phyloP scores from a whole-genome alignment of 495 filamentous ascomycete genomes.

The Cairneyella variabilis region DNA sequence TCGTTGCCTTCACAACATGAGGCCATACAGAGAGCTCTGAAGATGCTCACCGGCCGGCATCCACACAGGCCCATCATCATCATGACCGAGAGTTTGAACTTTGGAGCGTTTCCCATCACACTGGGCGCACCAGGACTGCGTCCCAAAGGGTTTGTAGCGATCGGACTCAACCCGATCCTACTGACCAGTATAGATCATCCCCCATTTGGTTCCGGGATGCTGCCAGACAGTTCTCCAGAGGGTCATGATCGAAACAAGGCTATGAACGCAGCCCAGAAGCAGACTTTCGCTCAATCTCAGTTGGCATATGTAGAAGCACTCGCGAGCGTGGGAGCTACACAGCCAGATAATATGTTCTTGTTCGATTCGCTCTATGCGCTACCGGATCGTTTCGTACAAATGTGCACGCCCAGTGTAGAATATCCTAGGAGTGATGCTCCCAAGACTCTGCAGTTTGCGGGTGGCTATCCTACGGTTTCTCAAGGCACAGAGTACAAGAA shows the following conservation, averaged over 20 bases:
- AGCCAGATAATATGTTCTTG: too few species aligned
- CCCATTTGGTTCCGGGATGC: conserved; percentile 24
- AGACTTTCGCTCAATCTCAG: conserved; percentile 5
- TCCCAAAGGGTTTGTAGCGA: not conserved
- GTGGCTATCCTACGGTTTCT: conserved; percentile 26
- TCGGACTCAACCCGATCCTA: conserved; percentile 24
- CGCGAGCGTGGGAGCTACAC: too few species aligned
- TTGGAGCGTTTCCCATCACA: conserved; percentile 23
- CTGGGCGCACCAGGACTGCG: conserved; percentile 10
- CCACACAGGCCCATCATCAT: conserved; percentile 20
- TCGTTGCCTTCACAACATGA: conserved; percentile 20
- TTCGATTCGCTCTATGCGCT: conserved; percentile 6
- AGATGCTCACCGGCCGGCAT: conserved; percentile 1
- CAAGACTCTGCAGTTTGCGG: conserved; percentile 29
- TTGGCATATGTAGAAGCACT: conserved; percentile 1
- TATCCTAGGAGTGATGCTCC: conserved; percentile 35
- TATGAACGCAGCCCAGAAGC: conserved; percentile 12
- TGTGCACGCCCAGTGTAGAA: conserved; percentile 33
- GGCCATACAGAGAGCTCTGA: conserved; percentile 16
- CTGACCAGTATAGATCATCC: conserved; percentile 12
- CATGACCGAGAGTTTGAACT: conserved; percentile 18
- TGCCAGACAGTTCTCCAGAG: conserved; percentile 9
- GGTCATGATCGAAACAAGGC: conserved; percentile 8
- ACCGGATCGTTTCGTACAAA: conserved; percentile 28
- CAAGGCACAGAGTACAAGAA: conserved; percentile 8